phyloP scores from a whole-genome alignment of 139 green algal species.

The Chlorella ohadii region DNA sequence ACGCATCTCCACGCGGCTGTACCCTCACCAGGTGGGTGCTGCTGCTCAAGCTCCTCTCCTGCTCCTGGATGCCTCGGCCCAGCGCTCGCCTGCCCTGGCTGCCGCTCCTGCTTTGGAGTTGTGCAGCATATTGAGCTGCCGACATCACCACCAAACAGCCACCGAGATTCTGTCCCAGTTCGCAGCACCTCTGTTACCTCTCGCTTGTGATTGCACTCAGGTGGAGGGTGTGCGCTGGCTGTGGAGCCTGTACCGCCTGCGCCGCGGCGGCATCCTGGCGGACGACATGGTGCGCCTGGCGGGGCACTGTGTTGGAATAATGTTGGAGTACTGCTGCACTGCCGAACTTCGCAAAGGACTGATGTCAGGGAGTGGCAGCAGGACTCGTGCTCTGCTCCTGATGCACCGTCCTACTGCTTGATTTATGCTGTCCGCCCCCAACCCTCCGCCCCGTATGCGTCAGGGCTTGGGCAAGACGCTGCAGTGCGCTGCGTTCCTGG shows the following conservation, averaged over 20 bases:
- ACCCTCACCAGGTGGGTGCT: slow-evolving; percentile 62
- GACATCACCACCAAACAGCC: too few relatives aligned
- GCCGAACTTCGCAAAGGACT: too few relatives aligned
- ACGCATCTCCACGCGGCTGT: slow-evolving; percentile 52
- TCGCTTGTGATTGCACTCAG: too few relatives aligned
- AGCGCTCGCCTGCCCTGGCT: too few relatives aligned
- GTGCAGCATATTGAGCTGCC: too few relatives aligned
- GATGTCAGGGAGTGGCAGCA: too few relatives aligned
- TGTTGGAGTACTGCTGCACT: not conserved
- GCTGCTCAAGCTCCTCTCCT: too few relatives aligned
- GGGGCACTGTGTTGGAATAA: not conserved
- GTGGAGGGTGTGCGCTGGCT: slow-evolving; percentile 87
- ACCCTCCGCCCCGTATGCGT: not conserved
- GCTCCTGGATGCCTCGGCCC: too few relatives aligned
- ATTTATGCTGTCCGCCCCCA: not conserved
- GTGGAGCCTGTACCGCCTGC: slow-evolving; percentile 55
- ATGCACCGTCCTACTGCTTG: not conserved
- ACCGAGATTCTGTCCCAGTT: too few relatives aligned
- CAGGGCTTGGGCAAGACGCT: slow-evolving; percentile 76
- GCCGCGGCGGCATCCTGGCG: slow-evolving; percentile 80
- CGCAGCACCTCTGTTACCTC: too few relatives aligned
- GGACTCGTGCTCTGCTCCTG: too few relatives aligned
- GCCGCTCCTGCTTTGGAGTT: too few relatives aligned
- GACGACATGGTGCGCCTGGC: slow-evolving; percentile 71
- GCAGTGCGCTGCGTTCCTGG: slow-evolving; percentile 86